These are phyloP conservation scores for Neurospora sp. DNA, from an alignment of 2,329 filamentous ascomycete species.

Conservation along the genomic window DNA sequence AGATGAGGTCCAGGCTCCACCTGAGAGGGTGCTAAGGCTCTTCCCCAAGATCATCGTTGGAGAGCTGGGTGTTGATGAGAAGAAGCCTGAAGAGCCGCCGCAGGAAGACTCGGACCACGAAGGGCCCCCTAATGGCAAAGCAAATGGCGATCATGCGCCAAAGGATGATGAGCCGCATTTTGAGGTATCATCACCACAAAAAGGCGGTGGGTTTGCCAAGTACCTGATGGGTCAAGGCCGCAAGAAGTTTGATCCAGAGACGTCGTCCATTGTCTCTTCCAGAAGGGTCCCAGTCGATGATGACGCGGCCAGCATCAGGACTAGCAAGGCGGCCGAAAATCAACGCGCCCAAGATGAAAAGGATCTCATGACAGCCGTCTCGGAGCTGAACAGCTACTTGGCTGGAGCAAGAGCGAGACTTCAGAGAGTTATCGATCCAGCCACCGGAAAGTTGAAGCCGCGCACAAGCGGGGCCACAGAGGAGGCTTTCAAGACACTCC, in stretches of 20 bases:
- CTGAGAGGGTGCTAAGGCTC: constrained; percentile 75
- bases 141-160: constrained; percentile 23
- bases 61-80: constrained; percentile 42
- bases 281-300: constrained; percentile 44
- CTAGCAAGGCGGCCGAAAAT: constrained; percentile 34
- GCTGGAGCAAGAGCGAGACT: constrained; percentile 69
- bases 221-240: constrained; percentile 40
- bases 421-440: constrained; percentile 52
- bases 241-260: constrained; percentile 40
- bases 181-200: constrained; percentile 25
- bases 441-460: constrained; percentile 51
- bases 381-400: constrained; percentile 78
- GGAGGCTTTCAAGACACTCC: constrained; percentile 45
- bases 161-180: constrained; percentile 17
- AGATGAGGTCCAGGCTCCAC: constrained; percentile 79
- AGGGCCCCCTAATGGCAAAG: constrained; percentile 16
- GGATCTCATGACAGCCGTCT: constrained; percentile 71
- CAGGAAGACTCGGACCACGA: constrained; percentile 25
- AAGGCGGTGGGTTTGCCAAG: constrained; percentile 40
- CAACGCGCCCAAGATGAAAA: constrained; percentile 58
- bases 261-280: constrained; percentile 50
- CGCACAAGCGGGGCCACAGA: constrained; percentile 35
- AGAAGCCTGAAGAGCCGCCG: constrained; percentile 25
- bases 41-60: constrained; percentile 82
- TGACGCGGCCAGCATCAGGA: constrained; percentile 46